phyloP scores from a whole-genome alignment of 2,329 filamentous ascomycete genomes.

The Fusarium nelsonii region DNA sequence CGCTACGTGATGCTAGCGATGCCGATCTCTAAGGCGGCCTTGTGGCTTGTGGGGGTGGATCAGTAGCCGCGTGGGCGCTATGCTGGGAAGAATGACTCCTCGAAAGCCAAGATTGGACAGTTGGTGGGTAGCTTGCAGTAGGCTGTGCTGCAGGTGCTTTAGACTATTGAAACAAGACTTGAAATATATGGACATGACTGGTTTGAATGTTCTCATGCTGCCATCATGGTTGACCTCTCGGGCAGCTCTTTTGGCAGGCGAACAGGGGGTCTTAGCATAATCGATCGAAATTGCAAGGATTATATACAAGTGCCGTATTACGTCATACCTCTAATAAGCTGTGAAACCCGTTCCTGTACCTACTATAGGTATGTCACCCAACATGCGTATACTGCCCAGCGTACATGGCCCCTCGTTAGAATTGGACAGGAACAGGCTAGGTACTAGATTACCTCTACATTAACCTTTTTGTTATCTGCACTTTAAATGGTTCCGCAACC shows the following conservation, averaged over 20 bases:
- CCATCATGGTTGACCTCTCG: conserved; percentile 6
- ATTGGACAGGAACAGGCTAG: not conserved
- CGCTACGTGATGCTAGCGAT: conserved; percentile 43
- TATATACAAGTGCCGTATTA: conserved; percentile 4
- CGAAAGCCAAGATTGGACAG: conserved; percentile 7
- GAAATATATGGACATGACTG: not conserved
- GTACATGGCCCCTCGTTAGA: not conserved
- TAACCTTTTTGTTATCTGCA: not conserved
- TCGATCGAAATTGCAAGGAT: conserved; percentile 13
- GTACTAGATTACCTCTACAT: not conserved
- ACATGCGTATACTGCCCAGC: not conserved
- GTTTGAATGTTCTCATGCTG: conserved; percentile 12
- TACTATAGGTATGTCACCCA: too few species aligned
- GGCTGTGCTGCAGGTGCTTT: conserved; percentile 9
- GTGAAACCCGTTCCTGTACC: too few species aligned
- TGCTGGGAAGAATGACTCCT: conserved; percentile 17
- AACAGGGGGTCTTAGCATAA: not conserved
- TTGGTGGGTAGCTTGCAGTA: conserved; percentile 17
- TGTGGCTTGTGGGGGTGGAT: conserved; percentile 32
- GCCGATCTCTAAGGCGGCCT: conserved; percentile 21
- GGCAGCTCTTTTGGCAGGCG: not conserved
- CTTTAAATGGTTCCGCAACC: not conserved
- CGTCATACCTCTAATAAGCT: conserved; percentile 9
- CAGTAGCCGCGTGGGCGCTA: conserved; percentile 30
- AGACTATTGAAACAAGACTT: conserved; percentile 17